Evolutionary conservation across 2,329 filamentous ascomycete species (phyloP), one percentile per base, ranked within the genome.

Genomic region (Botryotinia calthae): DNA sequence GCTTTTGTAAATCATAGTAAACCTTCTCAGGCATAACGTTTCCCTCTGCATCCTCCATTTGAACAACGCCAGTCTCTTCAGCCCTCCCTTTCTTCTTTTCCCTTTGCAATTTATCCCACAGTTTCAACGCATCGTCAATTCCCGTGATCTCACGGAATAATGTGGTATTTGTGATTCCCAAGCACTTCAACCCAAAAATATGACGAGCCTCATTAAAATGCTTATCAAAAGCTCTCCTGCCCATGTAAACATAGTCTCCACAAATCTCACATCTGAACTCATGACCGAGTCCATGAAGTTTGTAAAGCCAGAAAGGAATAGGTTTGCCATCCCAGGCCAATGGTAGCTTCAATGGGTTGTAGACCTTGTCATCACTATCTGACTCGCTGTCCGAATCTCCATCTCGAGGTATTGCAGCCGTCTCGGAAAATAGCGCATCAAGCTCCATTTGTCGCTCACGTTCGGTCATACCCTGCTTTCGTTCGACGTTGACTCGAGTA

Each of bases 11-110:
- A 86, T 99, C 96, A 77, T 95, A 91, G 82, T 98, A 99, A 71
- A 99, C 95, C 86, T 97, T 97, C 84, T 98, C 94, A 0, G 97
- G 96, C 96, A 99, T 99, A 73, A 99, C 96, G 79, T 99, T 98
- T 64, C 96, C 96, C 81, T 97, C 93, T 0, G 90, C 93, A 82
- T 99, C 96, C 85, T 99, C 96, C 96, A 99, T 99, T 85, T 99
- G 94, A 67, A 98, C 93, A 16, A 99, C 89, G 74, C 92, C 93
- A 56, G 95, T 94, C 62, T 92, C 91, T 75, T 91, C 90, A 0
- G 91, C 86, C 81, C 90, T 91, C 76, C 90, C 89, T 82, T 89
- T 91, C 86, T 93, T 94, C 83, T 93, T 91, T 77, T 97, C 94
- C 73, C 89, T 86, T 81, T 97, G 92, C 37, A 99, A 91, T 87